Base-by-base conservation (phyloP, 164 flowering plant genomes). In the Chloranthus sessilifolius region DNA sequence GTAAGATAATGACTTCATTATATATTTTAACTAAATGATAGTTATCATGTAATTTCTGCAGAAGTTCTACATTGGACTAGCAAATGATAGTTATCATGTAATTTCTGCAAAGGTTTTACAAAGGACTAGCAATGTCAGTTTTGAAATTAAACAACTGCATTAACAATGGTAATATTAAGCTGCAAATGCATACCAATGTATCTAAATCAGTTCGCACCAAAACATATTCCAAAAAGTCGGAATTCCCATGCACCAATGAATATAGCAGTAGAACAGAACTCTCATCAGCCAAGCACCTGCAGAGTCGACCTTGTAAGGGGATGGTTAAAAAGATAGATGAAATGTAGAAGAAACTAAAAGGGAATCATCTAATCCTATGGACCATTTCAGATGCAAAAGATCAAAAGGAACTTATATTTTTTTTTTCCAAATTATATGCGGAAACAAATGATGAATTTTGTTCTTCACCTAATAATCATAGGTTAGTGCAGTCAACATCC, bases 171-270 rank as follows among this genome's bases (percentile, higher is more conserved):
- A 37, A 47, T 4, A 40, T 10, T 17, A 46, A 36, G 45, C 17
- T 46, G 47, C 31, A 54, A 41, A n/a, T 48, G 36, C 87, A 58
- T 92, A 88, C 99, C 99, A 94, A 58, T 55, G 95, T 94, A 61
- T 94, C 99, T 67, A 86, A 40, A 77, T 94, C 99, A 46, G 97
- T 88, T 63, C 99, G 85, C 64, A 94, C 99, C 70, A 88, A 69
- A 45, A 94, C 91, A 82, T 94, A 94, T 64, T 94, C 99, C 77
- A 84, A 55, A 65, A 94, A 94, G 61, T 72, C 76, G 48, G 95
- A 73, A 63, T 92, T 92, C 38, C 96, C 99, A 66, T 88, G 96
- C 64, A 92, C 66, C 64, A 92, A 51, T 11, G 91, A 79, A 64
- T 92, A 92, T 29, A 92, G 89, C 66, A 92, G 67, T 30, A 92